Evolutionary conservation across 2,329 filamentous ascomycete genomes (phyloP).

Genomic region (Talaromyces piceae): DNA sequence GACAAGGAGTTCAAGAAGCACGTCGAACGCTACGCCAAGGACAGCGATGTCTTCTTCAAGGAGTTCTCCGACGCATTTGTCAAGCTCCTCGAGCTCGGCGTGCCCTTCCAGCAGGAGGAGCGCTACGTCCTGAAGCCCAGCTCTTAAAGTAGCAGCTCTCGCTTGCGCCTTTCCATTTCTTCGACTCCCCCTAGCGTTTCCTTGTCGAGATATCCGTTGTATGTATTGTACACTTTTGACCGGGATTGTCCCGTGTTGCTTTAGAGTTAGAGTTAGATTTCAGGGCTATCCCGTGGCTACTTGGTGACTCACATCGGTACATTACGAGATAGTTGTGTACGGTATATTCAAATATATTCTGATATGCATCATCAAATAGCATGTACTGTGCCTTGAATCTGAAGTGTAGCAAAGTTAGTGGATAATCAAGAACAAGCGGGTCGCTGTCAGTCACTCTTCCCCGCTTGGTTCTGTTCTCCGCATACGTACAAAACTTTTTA

Average conservation of each 20-base stretch:
- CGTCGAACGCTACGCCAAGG: conserved; percentile 83
- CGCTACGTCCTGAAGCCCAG: conserved; percentile 58
- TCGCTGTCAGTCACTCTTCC: neutral
- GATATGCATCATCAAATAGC: no score
- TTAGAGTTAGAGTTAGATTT: conserved; percentile 7
- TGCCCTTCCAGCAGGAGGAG: conserved; percentile 66
- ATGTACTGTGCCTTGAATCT: no score
- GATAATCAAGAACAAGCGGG: conserved; percentile 1
- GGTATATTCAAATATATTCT: no score
- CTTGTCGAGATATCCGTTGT: neutral
- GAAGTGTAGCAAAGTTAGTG: no score
- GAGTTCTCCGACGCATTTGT: conserved; percentile 74
- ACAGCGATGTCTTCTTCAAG: conserved; percentile 85
- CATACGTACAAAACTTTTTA: conserved; percentile 2
- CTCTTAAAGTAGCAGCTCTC: conserved; percentile 20
- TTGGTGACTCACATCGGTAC: neutral
- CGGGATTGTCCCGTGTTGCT: neutral
- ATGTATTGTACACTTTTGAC: neutral
- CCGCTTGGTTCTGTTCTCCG: conserved; percentile 4
- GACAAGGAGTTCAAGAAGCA: conserved; percentile 78
- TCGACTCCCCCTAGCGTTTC: neutral
- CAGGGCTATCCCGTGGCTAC: neutral
- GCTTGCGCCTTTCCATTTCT: neutral
- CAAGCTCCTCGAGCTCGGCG: conserved; percentile 88
- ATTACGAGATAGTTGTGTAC: neutral